Base-by-base conservation (phyloP, 2,329 filamentous ascomycete species). In the Albophoma yamanashiensis region DNA sequence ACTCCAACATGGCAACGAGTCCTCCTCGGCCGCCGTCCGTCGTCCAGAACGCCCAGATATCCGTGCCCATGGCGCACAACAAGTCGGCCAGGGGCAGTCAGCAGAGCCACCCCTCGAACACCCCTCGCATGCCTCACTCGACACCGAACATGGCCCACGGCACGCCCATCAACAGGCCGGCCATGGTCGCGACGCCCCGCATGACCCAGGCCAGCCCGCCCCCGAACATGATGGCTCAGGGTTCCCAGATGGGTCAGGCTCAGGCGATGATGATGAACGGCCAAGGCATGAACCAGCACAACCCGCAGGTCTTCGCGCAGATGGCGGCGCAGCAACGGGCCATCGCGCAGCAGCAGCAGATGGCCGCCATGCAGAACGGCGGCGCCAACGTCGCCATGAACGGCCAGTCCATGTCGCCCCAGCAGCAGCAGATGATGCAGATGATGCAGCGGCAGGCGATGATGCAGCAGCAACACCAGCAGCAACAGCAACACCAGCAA, bases 1-100 rank as follows among this genome's bases (percentile, higher is more conserved):
- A 82, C 56, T 89, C 87, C 1, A 87, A 81, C 65, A 86, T 89
- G 79, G 86, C 85, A 25, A 84, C 79, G 58, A 90, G 87, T 67
- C 88, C 88, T 34, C 78, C 85, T 22, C 79, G 87, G 53, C 86
- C 88, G 20, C 76, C 86, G 0, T 89, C 87, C 20, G 85, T 86
- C 6, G 83, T 85, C 4, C 85, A 86, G 62, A 82, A 79, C 58
- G 80, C 74, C 2, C 76, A 80, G 0, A 85, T 86, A 78, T 77
- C 79, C 8, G 83, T 78, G 0, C 81, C 84, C 4, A 85, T 86
- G 79, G 74, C 83, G 0, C 80, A 83, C 65, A 82, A 78, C 64
- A 88, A 87, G 84, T 85, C 82, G 59, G 78, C 82, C 25, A 80
- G 84, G 62, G 82, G 83, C 60, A 88, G 85, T 66, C 85, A 88